Conservation (phyloP, 2,329 filamentous ascomycete genomes). For the Aspergillus calidoustus region DNA sequence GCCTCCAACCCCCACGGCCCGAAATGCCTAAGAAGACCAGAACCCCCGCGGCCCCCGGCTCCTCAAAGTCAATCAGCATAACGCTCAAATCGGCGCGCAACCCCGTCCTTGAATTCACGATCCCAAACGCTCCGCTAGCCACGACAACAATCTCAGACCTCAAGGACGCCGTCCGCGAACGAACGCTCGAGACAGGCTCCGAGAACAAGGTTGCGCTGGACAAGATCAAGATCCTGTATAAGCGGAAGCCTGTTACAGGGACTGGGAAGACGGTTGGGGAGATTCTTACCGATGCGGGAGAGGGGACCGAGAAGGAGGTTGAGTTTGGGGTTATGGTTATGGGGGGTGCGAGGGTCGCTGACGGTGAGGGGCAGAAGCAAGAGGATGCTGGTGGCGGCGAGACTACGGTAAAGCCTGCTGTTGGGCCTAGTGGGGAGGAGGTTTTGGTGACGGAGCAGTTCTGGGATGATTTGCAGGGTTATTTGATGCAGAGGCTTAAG, state of each 20-base stretch:
- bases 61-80: conserved; percentile 45
- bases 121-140: conserved; percentile 63
- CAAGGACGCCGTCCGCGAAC: conserved; percentile 69
- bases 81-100: conserved; percentile 68
- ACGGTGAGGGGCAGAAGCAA: conserved; percentile 32
- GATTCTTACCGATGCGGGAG: conserved; percentile 63
- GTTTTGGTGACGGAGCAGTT: conserved; percentile 74
- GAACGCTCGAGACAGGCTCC: conserved; percentile 57
- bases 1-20: conserved; percentile 49
- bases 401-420: conserved; percentile 45
- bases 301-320: conserved; percentile 55
- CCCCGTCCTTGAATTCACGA: conserved; percentile 68
- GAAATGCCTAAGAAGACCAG: conserved; percentile 49
- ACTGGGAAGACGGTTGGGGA: conserved; percentile 72
- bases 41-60: conserved; percentile 39
- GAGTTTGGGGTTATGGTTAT: conserved; percentile 91
- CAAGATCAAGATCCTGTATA: conserved; percentile 84
- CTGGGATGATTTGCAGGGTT: conserved; percentile 83
- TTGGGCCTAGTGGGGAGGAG: conserved; percentile 60
- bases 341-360: conserved; percentile 64
- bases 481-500: conserved; percentile 77
- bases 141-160: conserved; percentile 79
- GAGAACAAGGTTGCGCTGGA: conserved; percentile 52
- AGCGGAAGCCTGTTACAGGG: conserved; percentile 83
- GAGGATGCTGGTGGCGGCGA: conserved; percentile 31